Conservation (phyloP, 352 stramenopile species). For the Phytophthora ohioensis region DNA sequence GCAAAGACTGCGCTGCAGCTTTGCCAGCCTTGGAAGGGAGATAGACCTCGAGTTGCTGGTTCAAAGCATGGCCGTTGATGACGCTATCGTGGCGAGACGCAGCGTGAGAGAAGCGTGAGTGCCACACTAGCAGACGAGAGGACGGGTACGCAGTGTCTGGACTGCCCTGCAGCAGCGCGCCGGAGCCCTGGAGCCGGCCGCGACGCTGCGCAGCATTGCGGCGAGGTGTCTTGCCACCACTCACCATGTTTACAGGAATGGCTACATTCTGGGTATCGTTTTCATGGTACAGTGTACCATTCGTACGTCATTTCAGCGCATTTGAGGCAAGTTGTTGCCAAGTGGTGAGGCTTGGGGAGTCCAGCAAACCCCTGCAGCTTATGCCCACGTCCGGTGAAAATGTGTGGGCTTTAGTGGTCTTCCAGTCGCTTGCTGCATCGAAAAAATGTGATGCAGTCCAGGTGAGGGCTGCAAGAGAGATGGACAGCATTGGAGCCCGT, state of each 20-base stretch:
- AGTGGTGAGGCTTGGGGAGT: conserved; percentile 31
- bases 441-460: conserved; percentile 18
- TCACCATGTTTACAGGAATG: conserved; percentile 55
- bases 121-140: conserved; percentile 69
- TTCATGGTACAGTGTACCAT: neutral
- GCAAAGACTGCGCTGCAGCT: conserved; percentile 54
- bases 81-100: conserved; percentile 61
- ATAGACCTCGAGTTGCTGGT: conserved; percentile 80
- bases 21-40: conserved; percentile 49
- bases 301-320: neutral
- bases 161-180: conserved; percentile 23
- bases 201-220: conserved; percentile 37
- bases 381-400: neutral
- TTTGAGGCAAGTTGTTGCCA: conserved; percentile 4
- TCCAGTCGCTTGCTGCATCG: conserved; percentile 1
- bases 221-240: conserved; percentile 62
- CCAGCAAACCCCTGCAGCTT: conserved; percentile 27
- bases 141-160: conserved; percentile 33
- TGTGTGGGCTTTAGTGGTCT: conserved; percentile 9
- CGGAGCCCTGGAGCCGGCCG: conserved; percentile 14
- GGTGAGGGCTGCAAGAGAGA: conserved; percentile 1
- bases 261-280: neutral
- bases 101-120: conserved; percentile 53
- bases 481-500: conserved; percentile 25
- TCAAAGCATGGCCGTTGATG: conserved; percentile 58